These are phyloP conservation scores for Talaromyces sp. DNA, from an alignment of 2,329 filamentous ascomycete species.

Conservation along the genomic window DNA sequence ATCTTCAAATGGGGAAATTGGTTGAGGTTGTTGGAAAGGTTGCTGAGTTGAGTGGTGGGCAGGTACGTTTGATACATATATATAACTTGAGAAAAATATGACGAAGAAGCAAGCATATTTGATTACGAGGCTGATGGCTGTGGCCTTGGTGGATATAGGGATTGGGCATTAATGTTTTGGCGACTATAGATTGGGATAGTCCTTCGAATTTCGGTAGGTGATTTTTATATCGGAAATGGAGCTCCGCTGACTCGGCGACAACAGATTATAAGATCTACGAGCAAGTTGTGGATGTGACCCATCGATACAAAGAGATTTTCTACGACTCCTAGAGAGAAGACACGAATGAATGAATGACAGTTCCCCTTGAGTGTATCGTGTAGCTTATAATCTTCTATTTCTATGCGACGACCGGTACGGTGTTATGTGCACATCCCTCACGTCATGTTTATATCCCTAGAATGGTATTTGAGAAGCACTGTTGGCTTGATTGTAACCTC, in stretches of 20 bases:
- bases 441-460: too few relatives aligned
- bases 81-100: background rate
- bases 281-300: slow-evolving; percentile 78
- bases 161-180: slow-evolving; percentile 38
- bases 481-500: background rate
- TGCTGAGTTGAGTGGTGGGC: slow-evolving; percentile 36
- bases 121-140: background rate
- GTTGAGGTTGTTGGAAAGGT: slow-evolving; percentile 47
- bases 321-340: slow-evolving; percentile 48
- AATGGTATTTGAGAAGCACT: slow-evolving; percentile 5
- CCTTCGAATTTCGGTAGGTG: slow-evolving; percentile 36
- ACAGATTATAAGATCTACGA: slow-evolving; percentile 71
- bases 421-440: too few relatives aligned
- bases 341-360: background rate
- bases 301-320: slow-evolving; percentile 76
- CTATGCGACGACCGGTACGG: too few relatives aligned
- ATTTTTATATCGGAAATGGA: background rate
- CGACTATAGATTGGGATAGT: slow-evolving; percentile 40
- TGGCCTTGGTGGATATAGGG: slow-evolving; percentile 22
- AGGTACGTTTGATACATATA: slow-evolving; percentile 23
- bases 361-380: background rate
- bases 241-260: background rate
- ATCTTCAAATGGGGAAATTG: slow-evolving; percentile 41
- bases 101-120: background rate
- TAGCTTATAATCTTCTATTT: background rate